These are phyloP conservation scores for Yamadazyma sp. DNA, from an alignment of 1,139 yeast species.

Conservation along the genomic window DNA sequence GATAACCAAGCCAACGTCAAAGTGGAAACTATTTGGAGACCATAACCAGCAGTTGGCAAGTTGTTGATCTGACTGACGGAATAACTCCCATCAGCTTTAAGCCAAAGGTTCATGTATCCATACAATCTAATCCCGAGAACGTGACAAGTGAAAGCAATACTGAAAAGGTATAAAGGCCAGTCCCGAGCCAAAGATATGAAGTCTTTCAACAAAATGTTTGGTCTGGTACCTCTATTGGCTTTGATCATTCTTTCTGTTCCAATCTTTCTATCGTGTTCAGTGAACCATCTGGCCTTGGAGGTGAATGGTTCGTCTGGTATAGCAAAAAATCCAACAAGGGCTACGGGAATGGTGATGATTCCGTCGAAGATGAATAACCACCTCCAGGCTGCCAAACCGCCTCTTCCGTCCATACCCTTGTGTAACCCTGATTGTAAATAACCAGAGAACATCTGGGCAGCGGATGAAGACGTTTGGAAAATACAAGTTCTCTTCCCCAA, in stretches of 20 bases:
- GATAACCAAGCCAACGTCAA: slow-evolving; percentile 21
- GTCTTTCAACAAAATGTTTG: slow-evolving; percentile 9
- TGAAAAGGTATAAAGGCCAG: slow-evolving; percentile 17
- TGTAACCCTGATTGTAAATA: slow-evolving; percentile 33
- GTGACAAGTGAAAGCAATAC: slow-evolving; percentile 13
- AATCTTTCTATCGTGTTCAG: slow-evolving; percentile 11
- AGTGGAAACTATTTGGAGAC: slow-evolving; percentile 21
- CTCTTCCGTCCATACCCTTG: slow-evolving; percentile 24
- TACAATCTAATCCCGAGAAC: slow-evolving; percentile 16
- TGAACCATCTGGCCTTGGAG: slow-evolving; percentile 14
- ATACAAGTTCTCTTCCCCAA: slow-evolving; percentile 18
- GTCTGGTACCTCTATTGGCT: slow-evolving; percentile 12
- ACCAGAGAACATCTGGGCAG: slow-evolving; percentile 31
- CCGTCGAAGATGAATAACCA: slow-evolving; percentile 38
- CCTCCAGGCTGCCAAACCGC: slow-evolving; percentile 33
- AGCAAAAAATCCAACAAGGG: slow-evolving; percentile 24
- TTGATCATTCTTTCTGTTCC: slow-evolving; percentile 12
- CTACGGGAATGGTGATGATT: slow-evolving; percentile 27
- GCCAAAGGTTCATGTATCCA: slow-evolving; percentile 24
- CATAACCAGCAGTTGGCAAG: slow-evolving; percentile 31
- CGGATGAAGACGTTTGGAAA: slow-evolving; percentile 16
- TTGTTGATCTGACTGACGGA: slow-evolving; percentile 27
- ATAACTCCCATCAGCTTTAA: slow-evolving; percentile 23
- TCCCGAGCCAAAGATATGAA: slow-evolving; percentile 5
- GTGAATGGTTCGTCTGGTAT: slow-evolving; percentile 14